phyloP scores from a whole-genome alignment of 2,329 filamentous ascomycete species.

The Colletotrichum melonis region DNA sequence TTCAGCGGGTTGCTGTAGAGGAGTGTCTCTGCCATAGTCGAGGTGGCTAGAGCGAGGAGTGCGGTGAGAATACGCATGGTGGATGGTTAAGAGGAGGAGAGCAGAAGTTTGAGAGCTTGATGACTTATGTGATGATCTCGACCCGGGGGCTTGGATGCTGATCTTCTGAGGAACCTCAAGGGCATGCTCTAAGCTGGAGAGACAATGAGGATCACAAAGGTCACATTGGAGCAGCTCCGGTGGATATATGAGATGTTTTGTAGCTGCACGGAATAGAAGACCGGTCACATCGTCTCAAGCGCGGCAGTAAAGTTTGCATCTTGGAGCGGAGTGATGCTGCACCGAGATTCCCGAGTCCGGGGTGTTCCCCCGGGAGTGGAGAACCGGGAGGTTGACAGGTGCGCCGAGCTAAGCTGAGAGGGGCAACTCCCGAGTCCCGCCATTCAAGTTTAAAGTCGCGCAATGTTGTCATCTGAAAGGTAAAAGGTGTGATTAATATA shows the following conservation, averaged over 20 bases:
- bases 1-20: slow-evolving; percentile 46
- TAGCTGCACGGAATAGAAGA: background rate
- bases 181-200: background rate
- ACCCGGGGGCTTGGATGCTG: background rate
- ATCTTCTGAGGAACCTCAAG: background rate
- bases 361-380: slow-evolving; percentile 11
- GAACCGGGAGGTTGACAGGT: slow-evolving; percentile 11
- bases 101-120: background rate
- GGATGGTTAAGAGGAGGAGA: background rate
- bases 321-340: slow-evolving; percentile 16
- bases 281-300: background rate
- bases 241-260: background rate
- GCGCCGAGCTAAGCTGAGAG: slow-evolving; percentile 22
- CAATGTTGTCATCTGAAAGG: slow-evolving; percentile 15
- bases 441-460: background rate
- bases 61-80: background rate
- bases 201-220: background rate
- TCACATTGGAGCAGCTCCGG: background rate
- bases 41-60: slow-evolving; percentile 10
- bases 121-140: background rate
- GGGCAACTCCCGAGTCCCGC: slow-evolving; percentile 1
- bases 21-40: slow-evolving; percentile 39
- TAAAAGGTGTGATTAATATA: slow-evolving; percentile 28
- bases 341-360: slow-evolving; percentile 32
- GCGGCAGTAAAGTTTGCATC: slow-evolving; percentile 6